Base-by-base conservation (phyloP, 371 early-diverging fungal species). In the Mortierella sp. region DNA sequence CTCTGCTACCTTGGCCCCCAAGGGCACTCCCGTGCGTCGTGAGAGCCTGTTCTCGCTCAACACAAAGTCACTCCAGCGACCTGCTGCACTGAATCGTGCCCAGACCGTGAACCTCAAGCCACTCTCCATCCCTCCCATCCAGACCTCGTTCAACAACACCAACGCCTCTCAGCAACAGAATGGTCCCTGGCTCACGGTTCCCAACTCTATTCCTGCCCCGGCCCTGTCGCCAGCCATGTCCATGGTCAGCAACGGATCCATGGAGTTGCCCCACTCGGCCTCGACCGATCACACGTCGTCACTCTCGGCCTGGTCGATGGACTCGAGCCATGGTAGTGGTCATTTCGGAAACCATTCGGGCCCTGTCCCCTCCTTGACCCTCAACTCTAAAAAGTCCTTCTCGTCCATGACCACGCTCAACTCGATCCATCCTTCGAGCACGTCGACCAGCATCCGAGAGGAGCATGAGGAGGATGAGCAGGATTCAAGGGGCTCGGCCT, bases 191-290 rank as follows among this genome's bases (percentile, higher is more conserved):
- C 30, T 74, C 7, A 68, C 64, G 1, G 74, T 74, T 4, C 74
- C 74, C 0, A n/a, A 63, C 23, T 46, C 63, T 1, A 57, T 51
- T 18, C 23, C 66, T 44, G 50, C 58, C n/a, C 58, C 64, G 16
- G 58, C 68, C 9, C 61, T 60, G 21, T 74, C 74, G 1, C 74
- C 74, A 6, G 57, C 67, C 47, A 68, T 68, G 68, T 68, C 68
- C 18, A 62, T 63, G 43, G 57, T 52, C 26, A 68, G 68, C 61
- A 74, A 64, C 26, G 55, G 60, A 37, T 68, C 68, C 7, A 74
- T 74, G 74, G 74, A 74, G 19, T 60, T 74, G 19, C 26, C 74
- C 4, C 74, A 74, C 46, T 74, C 74, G 16, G 68, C 74, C 7
- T 74, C 74, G 16, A 73, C 68, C 14, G 74, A 74, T 3, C 74